Base-by-base conservation (phyloP, 495 filamentous ascomycete species). In the Penicillium flavigenum region DNA sequence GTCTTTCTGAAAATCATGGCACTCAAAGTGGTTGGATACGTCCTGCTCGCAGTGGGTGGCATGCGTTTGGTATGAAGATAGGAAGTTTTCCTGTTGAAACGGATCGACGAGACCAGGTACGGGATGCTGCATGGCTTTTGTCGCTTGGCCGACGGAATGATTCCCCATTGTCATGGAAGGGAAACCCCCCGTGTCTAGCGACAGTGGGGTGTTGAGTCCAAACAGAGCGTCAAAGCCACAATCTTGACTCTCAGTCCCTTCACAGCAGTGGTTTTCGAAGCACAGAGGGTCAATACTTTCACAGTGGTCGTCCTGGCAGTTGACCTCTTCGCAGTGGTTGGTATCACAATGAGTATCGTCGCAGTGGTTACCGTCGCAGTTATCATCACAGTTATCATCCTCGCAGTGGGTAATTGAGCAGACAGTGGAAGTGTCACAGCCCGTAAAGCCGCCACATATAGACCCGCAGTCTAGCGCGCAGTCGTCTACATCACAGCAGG, bases 401-500 rank as follows among this genome's bases (percentile, higher is more conserved):
- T 77, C 74, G 49, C 76, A 75, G 26, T 72, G 64, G 20, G 70
- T 59, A 39, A 63, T 68, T 4, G 76, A 77, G 59, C 76, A 79
- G n/a, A 67, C 63, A 1, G 65, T 71, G 10, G 68, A 70, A 26
- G 70, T 66, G 22, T 75, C 73, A 59, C 76, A 80, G 24, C 79
- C 75, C 41, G 76, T 65, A 51, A 79, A 77, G 43, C 75, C 75
- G 47, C 76, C 73, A 59, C 77, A 80, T 17, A 73, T 58, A 16
- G 75, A 76, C 26, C 65, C 64, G 57, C 77, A 78, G 49, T 72
- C 72, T 55, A 72, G 51, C 26, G 72, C 64, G 48, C 78, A 81
- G 50, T 75, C 63, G 45, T 79, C 77, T 34, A 68, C 67, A 41
- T 77, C 73, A 59, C 77, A 80, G 52, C 76, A 79, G 22, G 67